Conservation (phyloP, 257 asterid genomes). For the Craterostigma plantagineum region DNA sequence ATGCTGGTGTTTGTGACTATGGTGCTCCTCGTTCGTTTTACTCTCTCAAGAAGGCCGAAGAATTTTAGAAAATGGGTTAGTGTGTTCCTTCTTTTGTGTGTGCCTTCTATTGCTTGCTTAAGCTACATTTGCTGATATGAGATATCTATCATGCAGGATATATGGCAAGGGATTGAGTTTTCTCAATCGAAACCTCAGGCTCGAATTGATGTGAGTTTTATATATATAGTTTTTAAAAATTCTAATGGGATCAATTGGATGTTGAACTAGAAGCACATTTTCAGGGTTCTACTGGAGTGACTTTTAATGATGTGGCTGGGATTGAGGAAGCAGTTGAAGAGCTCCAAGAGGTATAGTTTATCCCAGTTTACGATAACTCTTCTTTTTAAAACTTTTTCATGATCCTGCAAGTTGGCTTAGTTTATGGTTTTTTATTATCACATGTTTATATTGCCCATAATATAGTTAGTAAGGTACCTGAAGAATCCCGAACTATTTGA, state of each 20-base stretch:
- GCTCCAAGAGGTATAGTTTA: conserved; percentile 69
- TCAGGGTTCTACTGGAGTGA: conserved; percentile 94
- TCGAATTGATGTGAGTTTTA: conserved; percentile 83
- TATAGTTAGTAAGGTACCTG: conserved; percentile 85
- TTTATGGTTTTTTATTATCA: conserved; percentile 1
- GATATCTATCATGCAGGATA: conserved; percentile 42
- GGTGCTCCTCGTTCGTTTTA: conserved; percentile 86
- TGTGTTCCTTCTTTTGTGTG: conserved; percentile 7
- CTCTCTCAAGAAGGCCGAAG: conserved; percentile 90
- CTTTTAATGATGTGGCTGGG: conserved; percentile 88
- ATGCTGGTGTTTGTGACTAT: conserved; percentile 50
- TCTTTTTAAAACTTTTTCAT: not conserved
- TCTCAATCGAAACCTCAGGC: conserved; percentile 98
- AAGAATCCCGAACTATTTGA: conserved; percentile 94
- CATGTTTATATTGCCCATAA: conserved; percentile 8
- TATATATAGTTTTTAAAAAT: conserved; percentile 4
- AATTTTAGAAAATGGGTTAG: conserved; percentile 92
- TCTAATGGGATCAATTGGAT: conserved; percentile 2
- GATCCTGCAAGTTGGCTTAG: not conserved
- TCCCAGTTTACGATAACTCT: not conserved
- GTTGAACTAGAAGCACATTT: not conserved
- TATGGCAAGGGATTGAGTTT: conserved; percentile 99
- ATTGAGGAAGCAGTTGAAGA: conserved; percentile 98
- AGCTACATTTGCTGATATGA: too few species aligned
- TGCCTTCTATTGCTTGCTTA: conserved; percentile 7